A percentile compares a stretch with the other conserved stretches of the same genome.
These are phyloP conservation scores for Physcomitrium patens DNA, from an alignment of 225 moss, liverwort and hornwort genomes.

Conservation along the genomic window DNA sequence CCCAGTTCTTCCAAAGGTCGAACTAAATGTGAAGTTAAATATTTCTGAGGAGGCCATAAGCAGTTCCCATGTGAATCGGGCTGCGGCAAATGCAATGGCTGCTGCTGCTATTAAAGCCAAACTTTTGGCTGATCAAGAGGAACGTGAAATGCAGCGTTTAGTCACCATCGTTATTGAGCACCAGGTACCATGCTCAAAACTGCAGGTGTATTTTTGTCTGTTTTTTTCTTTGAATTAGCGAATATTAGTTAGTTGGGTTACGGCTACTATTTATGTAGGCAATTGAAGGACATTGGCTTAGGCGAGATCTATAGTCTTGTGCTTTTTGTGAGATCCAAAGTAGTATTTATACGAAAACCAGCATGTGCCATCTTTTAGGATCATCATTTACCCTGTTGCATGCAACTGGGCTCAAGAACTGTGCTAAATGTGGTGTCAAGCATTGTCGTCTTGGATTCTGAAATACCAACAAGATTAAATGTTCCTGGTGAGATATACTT, in stretches of 20 bases:
- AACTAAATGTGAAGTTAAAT: constrained; percentile 41
- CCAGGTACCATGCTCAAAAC: constrained; percentile 60
- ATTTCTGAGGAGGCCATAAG: constrained; percentile 58
- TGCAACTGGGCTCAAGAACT: constrained; percentile 12
- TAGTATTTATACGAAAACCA: too few species aligned
- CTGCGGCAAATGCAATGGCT: constrained; percentile 80
- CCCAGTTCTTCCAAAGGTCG: constrained; percentile 32
- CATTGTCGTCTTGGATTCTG: constrained; percentile 4
- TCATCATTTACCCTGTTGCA: constrained; percentile 13
- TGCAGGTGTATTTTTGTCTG: not conserved
- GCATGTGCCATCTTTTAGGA: not conserved
- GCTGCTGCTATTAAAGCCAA: constrained; percentile 98
- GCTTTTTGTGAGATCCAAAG: not conserved
- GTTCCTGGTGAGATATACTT: not conserved
- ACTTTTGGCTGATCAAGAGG: constrained; percentile 95
- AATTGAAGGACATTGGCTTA: not conserved
- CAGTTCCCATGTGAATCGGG: constrained; percentile 64
- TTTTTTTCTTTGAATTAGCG: constrained; percentile 11
- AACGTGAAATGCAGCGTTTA: constrained; percentile 95
- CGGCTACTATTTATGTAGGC: not conserved
- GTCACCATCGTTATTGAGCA: constrained; percentile 89
- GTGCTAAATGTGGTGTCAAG: not conserved
- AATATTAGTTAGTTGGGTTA: not conserved
- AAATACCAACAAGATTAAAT: not conserved
- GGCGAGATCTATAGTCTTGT: not conserved